These are phyloP conservation scores for Scheffersomyces ergatensis DNA, from an alignment of 805 yeast species.

Conservation along the genomic window DNA sequence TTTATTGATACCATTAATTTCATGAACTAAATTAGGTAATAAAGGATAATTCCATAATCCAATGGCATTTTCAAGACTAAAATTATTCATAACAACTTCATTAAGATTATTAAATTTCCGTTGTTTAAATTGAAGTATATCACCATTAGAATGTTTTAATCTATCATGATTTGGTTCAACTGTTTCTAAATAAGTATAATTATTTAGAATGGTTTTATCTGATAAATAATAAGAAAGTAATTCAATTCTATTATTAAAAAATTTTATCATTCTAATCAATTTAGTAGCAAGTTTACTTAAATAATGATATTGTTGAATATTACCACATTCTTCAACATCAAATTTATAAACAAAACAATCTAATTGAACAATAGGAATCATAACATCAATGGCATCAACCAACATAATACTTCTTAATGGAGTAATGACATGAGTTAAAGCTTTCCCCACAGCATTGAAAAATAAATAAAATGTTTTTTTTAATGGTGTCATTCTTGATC, in stretches of 20 bases:
- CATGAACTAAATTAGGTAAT: constrained; percentile 3
- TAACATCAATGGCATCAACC: constrained; percentile 31
- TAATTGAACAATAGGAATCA: constrained; percentile 31
- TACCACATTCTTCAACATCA: constrained; percentile 10
- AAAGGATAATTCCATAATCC: constrained; percentile 17
- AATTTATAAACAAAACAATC: constrained; percentile 17
- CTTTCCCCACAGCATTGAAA: constrained; percentile 32
- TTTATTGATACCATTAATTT: background rate
- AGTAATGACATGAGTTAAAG: constrained; percentile 28
- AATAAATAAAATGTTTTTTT: constrained; percentile 33
- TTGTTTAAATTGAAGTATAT: constrained; percentile 14
- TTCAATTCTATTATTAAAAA: constrained; percentile 28
- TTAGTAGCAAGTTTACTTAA: constrained; percentile 21
- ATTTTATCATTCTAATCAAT: constrained; percentile 28
- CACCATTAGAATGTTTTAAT: constrained; percentile 6
- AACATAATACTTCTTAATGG: constrained; percentile 33
- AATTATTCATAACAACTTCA: constrained; percentile 16
- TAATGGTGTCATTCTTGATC: constrained; percentile 23
- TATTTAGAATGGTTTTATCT: constrained; percentile 14
- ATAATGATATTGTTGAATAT: constrained; percentile 15
- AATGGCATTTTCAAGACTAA: constrained; percentile 10
- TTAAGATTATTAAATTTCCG: constrained; percentile 11
- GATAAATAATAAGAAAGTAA: constrained; percentile 16
- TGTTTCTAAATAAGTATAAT: constrained; percentile 10
- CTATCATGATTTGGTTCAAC: constrained; percentile 7